Percentiles rank a stretch among this genome's conserved stretches.
Conservation (phyloP, 768 basidiomycete genomes). For the Phanerochaete sordida region DNA sequence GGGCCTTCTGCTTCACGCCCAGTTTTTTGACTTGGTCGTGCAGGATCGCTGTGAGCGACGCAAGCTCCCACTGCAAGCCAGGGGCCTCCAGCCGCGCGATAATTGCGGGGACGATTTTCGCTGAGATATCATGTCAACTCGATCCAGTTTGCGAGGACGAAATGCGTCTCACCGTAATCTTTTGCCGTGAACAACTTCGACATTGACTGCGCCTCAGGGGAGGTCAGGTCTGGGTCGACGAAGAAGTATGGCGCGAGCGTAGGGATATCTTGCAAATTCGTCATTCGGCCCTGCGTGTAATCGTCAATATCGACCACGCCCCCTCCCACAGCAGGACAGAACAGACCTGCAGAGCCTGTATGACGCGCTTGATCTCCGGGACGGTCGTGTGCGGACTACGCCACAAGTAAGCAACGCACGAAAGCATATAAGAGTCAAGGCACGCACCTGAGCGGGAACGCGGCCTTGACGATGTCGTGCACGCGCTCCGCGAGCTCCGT, state of each 20-base stretch:
- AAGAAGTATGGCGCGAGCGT: constrained; percentile 76
- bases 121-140: constrained; percentile 29
- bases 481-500: constrained; percentile 51
- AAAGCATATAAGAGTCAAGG: neutral
- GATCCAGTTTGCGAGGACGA: too few species aligned
- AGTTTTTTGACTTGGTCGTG: constrained; percentile 41
- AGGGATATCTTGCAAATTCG: constrained; percentile 70
- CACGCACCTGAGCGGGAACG: constrained; percentile 57
- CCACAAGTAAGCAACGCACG: neutral
- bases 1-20: constrained; percentile 41
- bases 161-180: constrained; percentile 45
- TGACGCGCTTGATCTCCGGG: constrained; percentile 61
- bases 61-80: constrained; percentile 35
- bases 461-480: constrained; percentile 46
- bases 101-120: constrained; percentile 14
- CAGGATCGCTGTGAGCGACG: constrained; percentile 35
- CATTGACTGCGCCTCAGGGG: constrained; percentile 56
- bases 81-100: constrained; percentile 24
- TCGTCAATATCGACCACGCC: neutral
- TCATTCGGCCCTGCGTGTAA: constrained; percentile 55
- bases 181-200: constrained; percentile 35
- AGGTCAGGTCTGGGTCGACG: constrained; percentile 55
- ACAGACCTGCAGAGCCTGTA: constrained; percentile 56
- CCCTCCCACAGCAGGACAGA: neutral
- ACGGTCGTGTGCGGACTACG: constrained; percentile 39